phyloP scores from a whole-genome alignment of 176 grass and related monocot species.

The Tuctoria greenei region DNA sequence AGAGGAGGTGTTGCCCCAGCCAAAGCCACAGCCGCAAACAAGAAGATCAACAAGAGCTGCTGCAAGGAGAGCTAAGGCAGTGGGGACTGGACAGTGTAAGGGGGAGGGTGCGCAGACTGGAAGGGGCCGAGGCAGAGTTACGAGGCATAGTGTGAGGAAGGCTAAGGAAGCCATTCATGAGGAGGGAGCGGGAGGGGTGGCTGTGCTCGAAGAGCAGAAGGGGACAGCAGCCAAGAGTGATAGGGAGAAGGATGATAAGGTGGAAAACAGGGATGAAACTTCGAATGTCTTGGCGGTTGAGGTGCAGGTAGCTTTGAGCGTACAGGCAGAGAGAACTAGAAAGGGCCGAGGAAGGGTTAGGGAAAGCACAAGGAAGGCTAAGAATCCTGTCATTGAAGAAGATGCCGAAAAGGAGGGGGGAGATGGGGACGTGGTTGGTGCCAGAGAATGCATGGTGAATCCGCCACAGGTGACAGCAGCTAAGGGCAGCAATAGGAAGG shows the following conservation, averaged over 20 bases:
- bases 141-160: slow-evolving; percentile 21
- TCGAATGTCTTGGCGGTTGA: slow-evolving; percentile 10
- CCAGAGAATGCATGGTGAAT: neutral
- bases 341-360: slow-evolving; percentile 11
- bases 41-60: slow-evolving; percentile 13
- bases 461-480: neutral
- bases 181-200: slow-evolving; percentile 9
- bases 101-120: neutral
- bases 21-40: slow-evolving; percentile 20
- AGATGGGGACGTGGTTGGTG: slow-evolving; percentile 14
- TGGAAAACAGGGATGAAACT: slow-evolving; percentile 16
- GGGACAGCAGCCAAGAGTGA: neutral
- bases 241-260: slow-evolving; percentile 10
- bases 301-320: neutral
- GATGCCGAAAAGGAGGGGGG: neutral
- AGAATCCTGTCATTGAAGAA: neutral
- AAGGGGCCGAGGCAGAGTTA: slow-evolving; percentile 6
- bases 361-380: slow-evolving; percentile 5
- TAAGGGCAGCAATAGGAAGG: slow-evolving; percentile 12
- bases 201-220: slow-evolving; percentile 5
- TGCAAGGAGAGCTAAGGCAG: neutral
- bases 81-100: neutral
- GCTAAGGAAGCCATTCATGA: neutral
- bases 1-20: slow-evolving; percentile 13
- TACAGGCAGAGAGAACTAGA: neutral